These are phyloP conservation scores for Scutellaria baicalensis DNA, from an alignment of 257 asterid species.

Conservation along the genomic window DNA sequence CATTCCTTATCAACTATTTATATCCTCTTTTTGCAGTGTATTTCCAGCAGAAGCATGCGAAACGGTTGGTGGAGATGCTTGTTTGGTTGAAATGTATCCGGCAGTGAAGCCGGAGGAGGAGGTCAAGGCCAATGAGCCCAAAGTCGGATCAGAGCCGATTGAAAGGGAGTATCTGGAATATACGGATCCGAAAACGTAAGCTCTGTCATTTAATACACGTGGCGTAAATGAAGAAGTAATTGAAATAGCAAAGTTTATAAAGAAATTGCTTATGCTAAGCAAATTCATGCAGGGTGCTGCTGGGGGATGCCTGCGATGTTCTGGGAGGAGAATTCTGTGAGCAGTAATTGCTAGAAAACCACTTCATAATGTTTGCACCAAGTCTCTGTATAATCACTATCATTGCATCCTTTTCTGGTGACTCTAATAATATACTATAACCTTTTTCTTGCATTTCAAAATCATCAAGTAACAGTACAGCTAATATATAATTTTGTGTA, in stretches of 20 bases:
- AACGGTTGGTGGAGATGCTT: slow-evolving; percentile 53
- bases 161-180: slow-evolving; percentile 61
- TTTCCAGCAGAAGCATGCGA: slow-evolving; percentile 74
- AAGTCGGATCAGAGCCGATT: slow-evolving; percentile 18
- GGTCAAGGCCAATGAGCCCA: slow-evolving; percentile 12
- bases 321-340: slow-evolving; percentile 44
- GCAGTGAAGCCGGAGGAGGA: slow-evolving; percentile 37
- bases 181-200: slow-evolving; percentile 42
- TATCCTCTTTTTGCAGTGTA: slow-evolving; percentile 23
- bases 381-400: not conserved
- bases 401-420: not conserved
- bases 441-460: not conserved
- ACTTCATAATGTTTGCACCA: not conserved
- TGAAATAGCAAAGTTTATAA: not conserved
- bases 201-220: not conserved
- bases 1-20: not conserved
- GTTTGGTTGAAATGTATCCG: slow-evolving; percentile 37
- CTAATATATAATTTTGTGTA: not conserved
- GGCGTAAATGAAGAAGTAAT: too few relatives aligned
- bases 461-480: not conserved
- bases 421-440: not conserved
- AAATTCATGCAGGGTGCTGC: slow-evolving; percentile 34
- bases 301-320: slow-evolving; percentile 47
- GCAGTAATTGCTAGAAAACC: not conserved
- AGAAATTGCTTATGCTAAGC: not conserved